Percentiles rank a stretch among this genome's conserved stretches.
Evolutionary conservation across 495 filamentous ascomycete genomes (phyloP).

Genomic region (Rostrohypoxylon terebratum): DNA sequence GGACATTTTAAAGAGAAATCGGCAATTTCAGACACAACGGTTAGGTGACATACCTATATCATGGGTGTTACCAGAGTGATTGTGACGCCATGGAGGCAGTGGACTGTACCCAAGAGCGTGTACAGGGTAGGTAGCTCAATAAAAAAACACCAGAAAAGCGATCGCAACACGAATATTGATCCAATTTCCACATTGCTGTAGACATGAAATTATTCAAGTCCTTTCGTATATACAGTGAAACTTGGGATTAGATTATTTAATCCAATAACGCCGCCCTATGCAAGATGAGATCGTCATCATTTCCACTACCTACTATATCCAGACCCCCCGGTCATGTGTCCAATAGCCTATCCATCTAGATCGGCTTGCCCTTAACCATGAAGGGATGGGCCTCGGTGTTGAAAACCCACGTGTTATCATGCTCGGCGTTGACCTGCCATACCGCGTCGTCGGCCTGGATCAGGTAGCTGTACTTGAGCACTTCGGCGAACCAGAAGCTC

Average conservation of each 20-base stretch:
- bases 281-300: constrained; percentile 1
- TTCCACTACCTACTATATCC: neutral
- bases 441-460: constrained; percentile 71
- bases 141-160: neutral
- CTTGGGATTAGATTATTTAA: neutral
- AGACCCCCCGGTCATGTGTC: too few species aligned
- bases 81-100: neutral
- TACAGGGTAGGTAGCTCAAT: neutral
- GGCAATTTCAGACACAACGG: neutral
- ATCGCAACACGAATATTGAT: neutral
- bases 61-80: neutral
- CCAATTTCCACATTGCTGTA: neutral
- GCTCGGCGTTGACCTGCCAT: constrained; percentile 73
- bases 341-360: too few species aligned
- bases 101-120: neutral
- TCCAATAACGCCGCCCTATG: constrained; percentile 33
- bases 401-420: constrained; percentile 75
- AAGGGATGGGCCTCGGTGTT: constrained; percentile 90
- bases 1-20: neutral
- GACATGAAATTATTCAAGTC: neutral
- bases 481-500: constrained; percentile 92
- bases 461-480: constrained; percentile 86
- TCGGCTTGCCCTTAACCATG: constrained; percentile 60
- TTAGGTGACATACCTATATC: neutral
- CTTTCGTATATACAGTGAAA: neutral